Percentiles rank a stretch among this genome's conserved stretches.
phyloP scores from a whole-genome alignment of 2,329 filamentous ascomycete species.

The Colletotrichum acutatum region DNA sequence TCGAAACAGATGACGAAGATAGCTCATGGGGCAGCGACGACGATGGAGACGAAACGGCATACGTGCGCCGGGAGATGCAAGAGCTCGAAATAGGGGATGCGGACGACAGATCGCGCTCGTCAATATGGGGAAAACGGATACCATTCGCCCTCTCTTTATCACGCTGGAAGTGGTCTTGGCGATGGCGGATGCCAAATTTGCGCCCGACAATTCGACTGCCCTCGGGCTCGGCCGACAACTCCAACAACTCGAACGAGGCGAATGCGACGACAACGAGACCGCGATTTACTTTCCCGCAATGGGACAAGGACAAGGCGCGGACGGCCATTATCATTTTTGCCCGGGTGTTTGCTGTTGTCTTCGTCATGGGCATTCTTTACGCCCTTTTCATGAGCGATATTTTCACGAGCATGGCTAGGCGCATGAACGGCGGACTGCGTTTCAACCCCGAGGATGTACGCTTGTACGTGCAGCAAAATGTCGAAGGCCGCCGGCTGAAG shows the following conservation, averaged over 20 bases:
- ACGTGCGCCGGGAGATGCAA: constrained; percentile 83
- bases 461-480: constrained; percentile 76
- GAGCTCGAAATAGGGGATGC: constrained; percentile 89
- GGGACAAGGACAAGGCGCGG: constrained; percentile 34
- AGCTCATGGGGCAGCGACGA: constrained; percentile 63
- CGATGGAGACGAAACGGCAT: constrained; percentile 65
- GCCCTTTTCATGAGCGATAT: constrained; percentile 87
- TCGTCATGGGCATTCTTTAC: constrained; percentile 84
- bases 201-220: constrained; percentile 62
- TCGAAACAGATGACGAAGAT: constrained; percentile 79
- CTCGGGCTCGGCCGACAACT: constrained; percentile 46
- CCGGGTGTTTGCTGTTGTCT: constrained; percentile 77
- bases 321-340: constrained; percentile 72
- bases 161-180: constrained; percentile 66
- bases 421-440: constrained; percentile 71
- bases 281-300: constrained; percentile 20
- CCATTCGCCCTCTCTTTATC: constrained; percentile 63
- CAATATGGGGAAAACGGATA: constrained; percentile 66
- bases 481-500: constrained; percentile 76
- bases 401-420: constrained; percentile 73
- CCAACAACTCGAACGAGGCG: constrained; percentile 35
- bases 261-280: constrained; percentile 41
- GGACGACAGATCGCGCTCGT: constrained; percentile 52
- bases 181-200: constrained; percentile 60
- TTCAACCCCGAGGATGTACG: constrained; percentile 89